Evolutionary conservation across 2,329 filamentous ascomycete genomes (phyloP), one percentile per base, ranked within the genome.

Genomic region (Fusarium sp.): DNA sequence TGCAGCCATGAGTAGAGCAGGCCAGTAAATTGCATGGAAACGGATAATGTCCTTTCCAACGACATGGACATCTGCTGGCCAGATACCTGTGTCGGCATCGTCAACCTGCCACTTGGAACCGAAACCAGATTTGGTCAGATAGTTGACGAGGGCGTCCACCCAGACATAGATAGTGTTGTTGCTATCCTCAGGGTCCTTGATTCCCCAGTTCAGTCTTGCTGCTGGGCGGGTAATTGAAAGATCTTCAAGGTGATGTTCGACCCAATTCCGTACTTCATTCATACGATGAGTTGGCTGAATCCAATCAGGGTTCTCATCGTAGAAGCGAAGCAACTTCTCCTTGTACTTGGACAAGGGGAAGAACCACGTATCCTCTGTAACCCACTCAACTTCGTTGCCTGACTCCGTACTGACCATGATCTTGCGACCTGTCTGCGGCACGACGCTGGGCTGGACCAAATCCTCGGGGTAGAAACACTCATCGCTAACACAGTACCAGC

Each of bases 1-100:
- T 15, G 98, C 84, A 2, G 96, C 95, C 86, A 99, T 91, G 17
- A 99, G 89, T 72, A 99, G 92, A 5, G 96, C 96, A 1, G 96
- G 96, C 96, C 97, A 99, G 84, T 99, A 99, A 47, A 99, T 91
- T 79, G 93, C 95, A 78, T 99, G 97, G 80, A 99, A 99, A 19
- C 94, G 91, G 59, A 97, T 85, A 70, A 99, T 99, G 78, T 99
- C 96, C 80, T 99, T 99, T 49, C 96, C 96, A 57, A 99, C 91
- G 26, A 99, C 89, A 45, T 99, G 96, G 19, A 96, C 86, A 78
- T 99, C 91, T 10, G 94, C 93, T 6, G 96, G 96, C 95, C 96
- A 99, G 24, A 92, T 89, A 50, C 87, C 86, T 21, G 81, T 82
- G 15, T 84, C 78, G 62, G 92, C 88, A 6, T 85, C 82, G 3